A percentile compares a stretch with the other conserved stretches of the same genome.
phyloP scores from a whole-genome alignment of 805 yeast species.

The Candida nanaspora region DNA sequence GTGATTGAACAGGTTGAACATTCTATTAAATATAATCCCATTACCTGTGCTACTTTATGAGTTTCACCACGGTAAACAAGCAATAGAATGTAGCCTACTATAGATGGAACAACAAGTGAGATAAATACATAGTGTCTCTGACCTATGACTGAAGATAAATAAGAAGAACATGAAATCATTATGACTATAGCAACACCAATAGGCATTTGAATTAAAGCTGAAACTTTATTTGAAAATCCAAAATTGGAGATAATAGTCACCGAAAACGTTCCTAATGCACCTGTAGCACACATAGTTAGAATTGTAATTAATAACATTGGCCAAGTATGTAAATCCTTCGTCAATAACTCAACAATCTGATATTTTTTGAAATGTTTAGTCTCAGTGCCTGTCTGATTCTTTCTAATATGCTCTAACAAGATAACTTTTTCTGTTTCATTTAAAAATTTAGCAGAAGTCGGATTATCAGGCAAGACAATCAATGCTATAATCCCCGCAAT shows the following conservation, averaged over 20 bases:
- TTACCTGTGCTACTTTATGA: conserved; percentile 16
- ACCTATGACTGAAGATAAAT: conserved; percentile 13
- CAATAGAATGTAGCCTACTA: conserved; percentile 23
- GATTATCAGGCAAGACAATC: conserved; percentile 50
- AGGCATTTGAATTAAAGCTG: conserved; percentile 22
- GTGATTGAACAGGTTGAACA: conserved; percentile 20
- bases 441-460: conserved; percentile 36
- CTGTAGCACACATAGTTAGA: conserved; percentile 23
- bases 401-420: conserved; percentile 23
- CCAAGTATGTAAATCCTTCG: conserved; percentile 27
- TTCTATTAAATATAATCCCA: conserved; percentile 23
- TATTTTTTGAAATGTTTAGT: conserved; percentile 19
- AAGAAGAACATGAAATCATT: conserved; percentile 14
- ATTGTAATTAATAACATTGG: conserved; percentile 30
- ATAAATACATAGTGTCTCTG: neutral
- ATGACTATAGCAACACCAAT: conserved; percentile 31
- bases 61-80: conserved; percentile 20
- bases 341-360: conserved; percentile 19
- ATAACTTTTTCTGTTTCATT: conserved; percentile 26
- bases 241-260: conserved; percentile 31
- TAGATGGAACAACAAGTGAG: conserved; percentile 7
- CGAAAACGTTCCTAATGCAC: conserved; percentile 32
- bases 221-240: conserved; percentile 16
- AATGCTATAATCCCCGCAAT: conserved; percentile 39
- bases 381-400: conserved; percentile 17